phyloP scores from a whole-genome alignment of 2,329 filamentous ascomycete species.

The Colletotrichum destructivum region DNA sequence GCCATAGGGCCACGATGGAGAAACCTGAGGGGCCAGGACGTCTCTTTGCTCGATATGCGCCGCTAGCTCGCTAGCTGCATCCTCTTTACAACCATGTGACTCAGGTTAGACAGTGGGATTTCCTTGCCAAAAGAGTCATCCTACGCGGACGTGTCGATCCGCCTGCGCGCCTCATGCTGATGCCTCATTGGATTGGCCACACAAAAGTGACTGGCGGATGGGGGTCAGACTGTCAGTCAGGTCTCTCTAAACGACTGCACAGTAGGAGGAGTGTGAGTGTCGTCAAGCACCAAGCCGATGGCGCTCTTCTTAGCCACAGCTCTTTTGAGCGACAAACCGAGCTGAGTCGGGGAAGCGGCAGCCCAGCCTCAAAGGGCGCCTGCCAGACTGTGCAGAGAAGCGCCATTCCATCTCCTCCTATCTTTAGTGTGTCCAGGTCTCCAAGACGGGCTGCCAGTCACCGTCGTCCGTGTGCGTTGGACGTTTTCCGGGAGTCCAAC shows the following conservation, averaged over 20 bases:
- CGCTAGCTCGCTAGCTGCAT: conserved; percentile 41
- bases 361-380: neutral
- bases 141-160: conserved; percentile 35
- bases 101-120: conserved; percentile 7
- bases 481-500: neutral
- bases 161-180: conserved; percentile 31
- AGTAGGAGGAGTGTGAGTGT: neutral
- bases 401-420: neutral
- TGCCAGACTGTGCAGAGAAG: conserved; percentile 2
- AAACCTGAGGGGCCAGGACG: conserved; percentile 26
- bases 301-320: conserved; percentile 1
- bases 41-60: conserved; percentile 25
- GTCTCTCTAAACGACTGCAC: neutral
- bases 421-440: neutral
- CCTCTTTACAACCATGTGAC: conserved; percentile 42
- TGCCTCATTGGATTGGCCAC: conserved; percentile 26
- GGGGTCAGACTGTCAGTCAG: neutral
- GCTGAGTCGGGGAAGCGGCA: neutral
- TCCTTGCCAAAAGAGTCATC: conserved; percentile 19
- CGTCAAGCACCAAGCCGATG: conserved; percentile 18
- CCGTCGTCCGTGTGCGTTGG: conserved; percentile 5
- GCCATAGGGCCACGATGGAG: conserved; percentile 40
- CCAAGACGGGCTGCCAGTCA: conserved; percentile 17
- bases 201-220: conserved; percentile 1
- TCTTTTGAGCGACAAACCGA: neutral